phyloP scores from a whole-genome alignment of 1,284 basidiomycete species.

The Fomes fomentarius region DNA sequence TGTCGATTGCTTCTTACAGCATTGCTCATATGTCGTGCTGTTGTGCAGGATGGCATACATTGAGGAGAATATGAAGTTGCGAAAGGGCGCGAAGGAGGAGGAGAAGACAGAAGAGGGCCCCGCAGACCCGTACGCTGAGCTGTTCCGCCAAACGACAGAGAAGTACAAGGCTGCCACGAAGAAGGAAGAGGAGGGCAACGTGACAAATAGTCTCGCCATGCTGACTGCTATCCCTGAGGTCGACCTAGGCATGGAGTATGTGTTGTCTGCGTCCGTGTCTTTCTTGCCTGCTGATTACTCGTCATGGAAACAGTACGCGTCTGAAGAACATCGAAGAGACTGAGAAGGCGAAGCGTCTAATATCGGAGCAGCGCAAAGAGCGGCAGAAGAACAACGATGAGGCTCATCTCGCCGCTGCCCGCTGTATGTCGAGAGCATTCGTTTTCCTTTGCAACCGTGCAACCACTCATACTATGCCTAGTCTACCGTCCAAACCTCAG shows the following conservation, averaged over 20 bases:
- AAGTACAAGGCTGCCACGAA: slow-evolving; percentile 65
- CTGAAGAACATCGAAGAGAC: slow-evolving; percentile 96
- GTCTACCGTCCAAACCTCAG: slow-evolving; percentile 83
- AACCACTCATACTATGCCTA: slow-evolving; percentile 35
- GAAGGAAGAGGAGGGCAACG: slow-evolving; percentile 83
- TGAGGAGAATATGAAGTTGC: slow-evolving; percentile 87
- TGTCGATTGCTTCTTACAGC: not conserved
- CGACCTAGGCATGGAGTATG: slow-evolving; percentile 97
- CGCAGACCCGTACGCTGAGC: slow-evolving; percentile 78
- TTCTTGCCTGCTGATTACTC: not conserved
- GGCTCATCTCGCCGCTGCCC: slow-evolving; percentile 77
- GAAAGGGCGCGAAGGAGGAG: slow-evolving; percentile 59
- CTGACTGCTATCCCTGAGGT: slow-evolving; percentile 96
- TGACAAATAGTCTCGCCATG: slow-evolving; percentile 93
- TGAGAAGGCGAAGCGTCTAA: slow-evolving; percentile 89
- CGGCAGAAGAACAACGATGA: slow-evolving; percentile 65
- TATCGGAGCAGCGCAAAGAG: slow-evolving; percentile 74
- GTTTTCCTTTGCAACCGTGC: not conserved
- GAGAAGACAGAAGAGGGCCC: slow-evolving; percentile 48
- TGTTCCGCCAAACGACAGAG: slow-evolving; percentile 80
- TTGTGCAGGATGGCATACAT: slow-evolving; percentile 92
- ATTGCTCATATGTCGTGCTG: not conserved
- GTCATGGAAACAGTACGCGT: slow-evolving; percentile 60
- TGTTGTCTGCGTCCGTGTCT: slow-evolving; percentile 23
- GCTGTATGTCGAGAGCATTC: slow-evolving; percentile 56